These are phyloP conservation scores for Phylloporus sp. DNA, from an alignment of 768 basidiomycete species.

Conservation along the genomic window DNA sequence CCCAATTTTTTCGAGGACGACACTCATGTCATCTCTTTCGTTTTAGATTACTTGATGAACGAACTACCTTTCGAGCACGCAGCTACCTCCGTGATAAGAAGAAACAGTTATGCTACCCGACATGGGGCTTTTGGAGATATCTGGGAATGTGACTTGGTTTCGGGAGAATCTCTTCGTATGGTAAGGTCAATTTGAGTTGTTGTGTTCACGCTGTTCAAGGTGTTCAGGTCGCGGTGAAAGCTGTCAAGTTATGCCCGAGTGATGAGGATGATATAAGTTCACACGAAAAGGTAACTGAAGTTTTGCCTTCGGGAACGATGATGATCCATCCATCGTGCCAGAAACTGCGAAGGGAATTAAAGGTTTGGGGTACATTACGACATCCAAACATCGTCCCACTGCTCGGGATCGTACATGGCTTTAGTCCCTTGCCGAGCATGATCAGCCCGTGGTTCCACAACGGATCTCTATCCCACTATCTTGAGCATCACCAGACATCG, in stretches of 20 bases:
- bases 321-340: not conserved
- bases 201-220: not conserved
- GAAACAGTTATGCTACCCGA: not conserved
- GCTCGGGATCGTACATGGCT: slow-evolving; percentile 26
- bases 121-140: slow-evolving; percentile 21
- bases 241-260: no score
- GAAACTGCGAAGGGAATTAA: slow-evolving; percentile 31
- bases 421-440: slow-evolving; percentile 29
- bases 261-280: not conserved
- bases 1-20: not conserved
- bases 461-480: slow-evolving; percentile 23
- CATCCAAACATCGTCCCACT: slow-evolving; percentile 30
- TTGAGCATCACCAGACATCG: not conserved
- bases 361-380: slow-evolving; percentile 12
- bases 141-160: slow-evolving; percentile 22
- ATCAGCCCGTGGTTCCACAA: slow-evolving; percentile 32
- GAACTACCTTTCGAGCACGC: slow-evolving; percentile 7
- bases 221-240: slow-evolving; percentile 22
- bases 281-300: slow-evolving; percentile 13
- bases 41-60: slow-evolving; percentile 6
- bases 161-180: not conserved
- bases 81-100: slow-evolving; percentile 4
- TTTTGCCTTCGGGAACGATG: not conserved
- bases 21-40: not conserved
- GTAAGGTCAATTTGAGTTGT: slow-evolving; percentile 1